phyloP scores from a whole-genome alignment of 441 rosid genomes.

The Syzygium malaccense region DNA sequence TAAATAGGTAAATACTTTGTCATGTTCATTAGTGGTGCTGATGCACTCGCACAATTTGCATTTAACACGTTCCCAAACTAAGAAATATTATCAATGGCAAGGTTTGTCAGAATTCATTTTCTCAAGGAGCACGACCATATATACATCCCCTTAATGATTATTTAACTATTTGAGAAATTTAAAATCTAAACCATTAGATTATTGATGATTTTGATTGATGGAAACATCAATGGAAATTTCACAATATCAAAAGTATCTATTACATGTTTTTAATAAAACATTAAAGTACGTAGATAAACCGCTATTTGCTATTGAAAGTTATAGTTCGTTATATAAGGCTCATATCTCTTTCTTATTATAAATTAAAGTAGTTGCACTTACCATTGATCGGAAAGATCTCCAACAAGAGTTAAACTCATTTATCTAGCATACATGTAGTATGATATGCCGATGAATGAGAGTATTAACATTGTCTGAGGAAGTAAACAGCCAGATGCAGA shows the following conservation, averaged over 20 bases:
- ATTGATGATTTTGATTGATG: neutral
- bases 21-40: neutral
- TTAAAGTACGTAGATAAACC: neutral
- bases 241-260: neutral
- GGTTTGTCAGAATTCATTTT: neutral
- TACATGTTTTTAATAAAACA: neutral
- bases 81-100: neutral
- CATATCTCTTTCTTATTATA: neutral
- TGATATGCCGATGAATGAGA: neutral
- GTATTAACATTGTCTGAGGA: neutral
- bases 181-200: neutral
- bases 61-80: neutral
- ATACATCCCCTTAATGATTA: neutral
- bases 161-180: neutral
- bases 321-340: neutral
- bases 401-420: neutral
- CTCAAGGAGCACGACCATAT: neutral
- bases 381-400: neutral
- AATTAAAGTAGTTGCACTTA: neutral
- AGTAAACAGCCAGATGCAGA: neutral
- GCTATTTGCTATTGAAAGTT: neutral
- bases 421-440: neutral
- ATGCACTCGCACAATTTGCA: neutral
- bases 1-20: neutral
- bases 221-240: neutral